Evolutionary conservation across 116 monocot species (phyloP), one percentile per base, ranked within the genome.

Genomic region (Zostera marina): DNA sequence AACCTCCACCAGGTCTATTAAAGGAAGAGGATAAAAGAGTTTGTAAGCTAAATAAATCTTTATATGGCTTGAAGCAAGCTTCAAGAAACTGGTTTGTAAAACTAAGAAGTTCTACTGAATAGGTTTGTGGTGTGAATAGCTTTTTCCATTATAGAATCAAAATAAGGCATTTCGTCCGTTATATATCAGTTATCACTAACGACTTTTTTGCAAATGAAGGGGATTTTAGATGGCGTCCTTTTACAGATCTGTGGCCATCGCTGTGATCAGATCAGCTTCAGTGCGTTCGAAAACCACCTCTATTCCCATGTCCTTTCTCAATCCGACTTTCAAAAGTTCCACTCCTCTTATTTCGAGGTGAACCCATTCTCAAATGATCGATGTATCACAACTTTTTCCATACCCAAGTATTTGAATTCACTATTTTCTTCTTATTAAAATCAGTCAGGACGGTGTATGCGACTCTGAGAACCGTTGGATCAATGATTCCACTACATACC

Each of bases 161-260:
- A n/a, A n/a, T n/a, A n/a, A n/a, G n/a, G n/a, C n/a, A n/a, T n/a
- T n/a, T n/a, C n/a, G n/a, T n/a, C n/a, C n/a, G n/a, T n/a, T n/a
- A n/a, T n/a, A n/a, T n/a, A n/a, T n/a, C n/a, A n/a, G n/a, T n/a
- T n/a, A n/a, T n/a, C n/a, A n/a, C n/a, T n/a, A n/a, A n/a, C n/a
- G n/a, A n/a, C 76, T 60, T 65, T 87, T 82, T 41, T 78, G 66
- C 58, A 81, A 32, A 32, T 4, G 13, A 47, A n/a, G 24, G 8
- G 47, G 9, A 59, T 7, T 4, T 4, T 12, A n/a, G n/a, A 61
- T 61, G 61, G 61, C 61, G 15, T 61, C 61, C 25, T 14, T 61
- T 3, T 61, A 24, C 47, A 45, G 61, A 47, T 47, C 47, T 47
- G n/a, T 25, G 9, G 46, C 42, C 13, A 4, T 61, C 61, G 22